Evolutionary conservation across 352 stramenopile species (phyloP).

Genomic region (Globisporangium emineosum): DNA sequence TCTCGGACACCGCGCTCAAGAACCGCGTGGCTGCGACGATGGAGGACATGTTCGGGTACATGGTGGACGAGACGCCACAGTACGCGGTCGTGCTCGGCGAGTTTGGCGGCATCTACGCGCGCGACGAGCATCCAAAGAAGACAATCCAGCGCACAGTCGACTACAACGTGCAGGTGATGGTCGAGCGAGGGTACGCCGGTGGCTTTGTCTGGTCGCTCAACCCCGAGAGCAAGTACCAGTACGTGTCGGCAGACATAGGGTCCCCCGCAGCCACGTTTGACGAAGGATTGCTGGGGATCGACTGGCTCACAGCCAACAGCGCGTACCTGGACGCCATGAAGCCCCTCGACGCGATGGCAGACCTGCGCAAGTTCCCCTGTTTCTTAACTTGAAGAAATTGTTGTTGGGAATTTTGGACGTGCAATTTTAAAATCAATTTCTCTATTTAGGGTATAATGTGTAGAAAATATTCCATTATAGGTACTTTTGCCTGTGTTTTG

Average conservation of each 20-base stretch:
- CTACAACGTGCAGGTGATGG: conserved; percentile 46
- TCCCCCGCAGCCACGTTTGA: conserved; percentile 24
- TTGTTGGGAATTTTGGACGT: too few relatives aligned
- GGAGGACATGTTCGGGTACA: conserved; percentile 42
- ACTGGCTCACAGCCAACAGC: conserved; percentile 52
- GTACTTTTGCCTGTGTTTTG: too few relatives aligned
- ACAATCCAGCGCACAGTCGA: conserved; percentile 49
- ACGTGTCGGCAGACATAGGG: conserved; percentile 36
- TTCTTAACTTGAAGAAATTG: conserved; percentile 24
- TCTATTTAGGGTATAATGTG: too few relatives aligned
- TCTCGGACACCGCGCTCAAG: conserved; percentile 24
- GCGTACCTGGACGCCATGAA: conserved; percentile 38
- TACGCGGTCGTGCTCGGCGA: conserved; percentile 37
- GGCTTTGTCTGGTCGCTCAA: conserved; percentile 67
- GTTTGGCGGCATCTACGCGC: conserved; percentile 54
- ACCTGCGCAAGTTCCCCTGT: conserved; percentile 43
- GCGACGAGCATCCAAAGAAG: conserved; percentile 40
- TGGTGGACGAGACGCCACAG: conserved; percentile 13
- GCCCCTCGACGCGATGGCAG: conserved; percentile 30
- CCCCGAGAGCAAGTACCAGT: conserved; percentile 59
- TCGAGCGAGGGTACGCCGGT: conserved; percentile 37
- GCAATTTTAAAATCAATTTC: too few relatives aligned
- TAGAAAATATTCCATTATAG: too few relatives aligned
- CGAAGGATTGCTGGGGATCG: conserved; percentile 41
- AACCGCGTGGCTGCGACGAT: conserved; percentile 26